Percentiles rank a stretch among this genome's conserved stretches.
Conservation (phyloP, 306 rosid genomes). For the Malus asiatica region DNA sequence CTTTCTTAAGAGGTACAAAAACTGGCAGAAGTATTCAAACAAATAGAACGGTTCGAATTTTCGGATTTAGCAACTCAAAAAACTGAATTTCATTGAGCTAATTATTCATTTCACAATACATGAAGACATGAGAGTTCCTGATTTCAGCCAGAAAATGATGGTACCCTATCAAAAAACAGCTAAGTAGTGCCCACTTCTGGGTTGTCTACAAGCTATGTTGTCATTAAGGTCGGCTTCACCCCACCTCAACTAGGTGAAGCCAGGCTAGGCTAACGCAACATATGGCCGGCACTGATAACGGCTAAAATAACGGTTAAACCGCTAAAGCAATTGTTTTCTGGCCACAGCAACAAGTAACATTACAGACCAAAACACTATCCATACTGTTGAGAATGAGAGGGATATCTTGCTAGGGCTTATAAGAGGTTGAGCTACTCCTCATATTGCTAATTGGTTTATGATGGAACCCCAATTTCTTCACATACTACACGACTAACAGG, state of each 20-base stretch:
- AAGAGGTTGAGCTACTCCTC: too few species aligned
- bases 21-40: not conserved
- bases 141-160: not conserved
- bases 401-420: too few species aligned
- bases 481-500: slow-evolving; percentile 20
- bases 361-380: slow-evolving; percentile 26
- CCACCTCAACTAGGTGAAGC: slow-evolving; percentile 13
- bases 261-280: not conserved
- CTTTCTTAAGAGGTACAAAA: not conserved
- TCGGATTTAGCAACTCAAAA: not conserved
- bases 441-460: too few species aligned
- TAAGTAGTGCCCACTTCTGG: not conserved
- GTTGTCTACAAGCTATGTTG: slow-evolving; percentile 6
- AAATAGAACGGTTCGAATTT: not conserved
- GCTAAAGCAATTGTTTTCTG: slow-evolving; percentile 18
- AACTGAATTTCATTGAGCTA: not conserved
- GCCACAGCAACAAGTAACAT: slow-evolving; percentile 27
- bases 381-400: not conserved
- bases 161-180: slow-evolving; percentile 5
- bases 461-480: too few species aligned
- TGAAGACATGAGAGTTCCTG: not conserved
- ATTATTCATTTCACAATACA: not conserved
- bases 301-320: not conserved
- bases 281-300: not conserved
- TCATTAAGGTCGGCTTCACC: slow-evolving; percentile 4